Conservation (phyloP, 371 early-diverging fungal genomes). For the Entomophthora muscae region DNA sequence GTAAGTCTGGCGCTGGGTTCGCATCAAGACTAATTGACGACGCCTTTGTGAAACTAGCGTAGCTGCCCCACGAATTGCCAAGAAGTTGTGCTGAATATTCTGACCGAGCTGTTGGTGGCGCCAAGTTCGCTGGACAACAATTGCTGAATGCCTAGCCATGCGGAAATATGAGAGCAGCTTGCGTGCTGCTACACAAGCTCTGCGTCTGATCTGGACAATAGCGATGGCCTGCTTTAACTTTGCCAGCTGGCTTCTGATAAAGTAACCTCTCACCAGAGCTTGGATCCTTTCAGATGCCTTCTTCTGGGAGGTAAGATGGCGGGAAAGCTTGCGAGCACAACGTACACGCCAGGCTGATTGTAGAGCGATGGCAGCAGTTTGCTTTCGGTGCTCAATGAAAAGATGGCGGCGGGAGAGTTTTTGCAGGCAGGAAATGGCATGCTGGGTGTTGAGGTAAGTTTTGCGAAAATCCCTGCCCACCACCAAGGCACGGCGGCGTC, state of each 20-base stretch:
- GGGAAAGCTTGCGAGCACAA: not conserved
- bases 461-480: not conserved
- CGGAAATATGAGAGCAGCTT: not conserved
- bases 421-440: not conserved
- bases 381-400: not conserved
- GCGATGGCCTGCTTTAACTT: not conserved
- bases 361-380: not conserved
- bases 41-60: not conserved
- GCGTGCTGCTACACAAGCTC: not conserved
- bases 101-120: not conserved
- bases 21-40: not conserved
- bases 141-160: not conserved
- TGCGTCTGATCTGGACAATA: not conserved
- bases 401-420: not conserved
- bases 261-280: not conserved
- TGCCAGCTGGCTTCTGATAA: not conserved
- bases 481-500: not conserved
- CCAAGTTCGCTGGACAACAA: not conserved
- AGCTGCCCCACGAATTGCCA: not conserved
- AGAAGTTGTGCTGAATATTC: not conserved
- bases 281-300: not conserved
- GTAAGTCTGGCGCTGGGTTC: not conserved
- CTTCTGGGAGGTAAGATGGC: not conserved
- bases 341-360: not conserved
- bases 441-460: not conserved